These are phyloP conservation scores for Lobulomyces angularis DNA, from an alignment of 192 early-diverging fungal genomes.

Conservation along the genomic window DNA sequence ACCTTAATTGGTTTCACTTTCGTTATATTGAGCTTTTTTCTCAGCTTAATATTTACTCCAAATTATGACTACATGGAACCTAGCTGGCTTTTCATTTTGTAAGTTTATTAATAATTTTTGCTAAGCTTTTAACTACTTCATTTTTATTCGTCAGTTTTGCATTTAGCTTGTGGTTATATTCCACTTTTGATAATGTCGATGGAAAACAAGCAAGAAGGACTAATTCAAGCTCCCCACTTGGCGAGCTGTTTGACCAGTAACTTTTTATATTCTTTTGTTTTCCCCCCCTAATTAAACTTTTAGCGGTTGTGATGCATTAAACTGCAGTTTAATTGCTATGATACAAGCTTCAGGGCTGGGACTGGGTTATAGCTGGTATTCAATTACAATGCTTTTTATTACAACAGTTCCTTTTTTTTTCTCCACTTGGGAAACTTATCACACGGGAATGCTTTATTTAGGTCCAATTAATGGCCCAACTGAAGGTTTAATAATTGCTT, in stretches of 20 bases:
- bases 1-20: conserved; percentile 69
- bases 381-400: conserved; percentile 45
- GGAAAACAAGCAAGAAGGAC: conserved; percentile 76
- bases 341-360: conserved; percentile 62
- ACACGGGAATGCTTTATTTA: conserved; percentile 72
- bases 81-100: conserved; percentile 51
- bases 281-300: conserved; percentile 68
- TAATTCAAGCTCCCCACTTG: conserved; percentile 61
- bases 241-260: no score
- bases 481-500: conserved; percentile 65
- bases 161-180: conserved; percentile 72
- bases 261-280: neutral
- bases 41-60: conserved; percentile 55
- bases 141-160: conserved; percentile 46
- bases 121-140: neutral
- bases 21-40: conserved; percentile 57
- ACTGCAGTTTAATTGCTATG: conserved; percentile 63
- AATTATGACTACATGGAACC: conserved; percentile 58
- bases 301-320: conserved; percentile 76
- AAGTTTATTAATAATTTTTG: conserved; percentile 7
- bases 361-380: conserved; percentile 56
- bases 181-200: conserved; percentile 82
- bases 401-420: conserved; percentile 68
- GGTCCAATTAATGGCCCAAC: conserved; percentile 77
- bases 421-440: conserved; percentile 84